These are phyloP conservation scores for Geranium rotundifolium DNA, from an alignment of 345 rosid genomes.

Conservation along the genomic window DNA sequence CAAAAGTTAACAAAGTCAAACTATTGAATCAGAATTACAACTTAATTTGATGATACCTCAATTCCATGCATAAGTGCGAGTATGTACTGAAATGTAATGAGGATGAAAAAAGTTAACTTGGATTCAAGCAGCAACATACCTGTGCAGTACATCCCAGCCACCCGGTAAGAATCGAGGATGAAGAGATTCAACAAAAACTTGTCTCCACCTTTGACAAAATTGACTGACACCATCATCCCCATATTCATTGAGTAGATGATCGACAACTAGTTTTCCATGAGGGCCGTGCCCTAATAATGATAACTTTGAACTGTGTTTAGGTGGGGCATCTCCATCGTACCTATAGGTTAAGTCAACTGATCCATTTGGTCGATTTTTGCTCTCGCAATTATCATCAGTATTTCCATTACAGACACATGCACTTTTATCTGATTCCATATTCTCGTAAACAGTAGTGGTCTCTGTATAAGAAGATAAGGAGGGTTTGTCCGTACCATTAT, in stretches of 20 bases:
- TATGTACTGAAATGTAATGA: neutral
- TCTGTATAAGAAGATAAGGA: neutral
- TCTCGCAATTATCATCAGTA: constrained; percentile 18
- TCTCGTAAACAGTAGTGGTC: constrained; percentile 3
- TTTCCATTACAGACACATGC: constrained; percentile 14
- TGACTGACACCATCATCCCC: constrained; percentile 69
- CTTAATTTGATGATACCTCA: neutral
- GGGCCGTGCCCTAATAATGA: constrained; percentile 96
- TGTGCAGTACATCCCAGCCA: constrained; percentile 89
- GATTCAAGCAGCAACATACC: constrained; percentile 23
- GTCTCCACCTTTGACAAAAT: constrained; percentile 93
- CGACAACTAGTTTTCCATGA: constrained; percentile 82
- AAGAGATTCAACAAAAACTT: constrained; percentile 70
- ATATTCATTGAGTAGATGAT: constrained; percentile 39
- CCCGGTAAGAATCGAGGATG: constrained; percentile 75
- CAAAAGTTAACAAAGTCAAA: no score
- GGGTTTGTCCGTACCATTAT: constrained; percentile 4
- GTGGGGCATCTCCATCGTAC: constrained; percentile 17
- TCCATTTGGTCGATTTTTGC: constrained; percentile 11
- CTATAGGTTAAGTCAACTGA: constrained; percentile 12
- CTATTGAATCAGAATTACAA: neutral
- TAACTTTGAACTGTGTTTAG: constrained; percentile 45
- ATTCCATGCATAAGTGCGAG: neutral
- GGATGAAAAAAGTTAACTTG: neutral
- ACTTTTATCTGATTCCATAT: constrained; percentile 13